Base-by-base conservation (phyloP, 2,329 filamentous ascomycete genomes). In the Chrysoporthe deuterocubensis region DNA sequence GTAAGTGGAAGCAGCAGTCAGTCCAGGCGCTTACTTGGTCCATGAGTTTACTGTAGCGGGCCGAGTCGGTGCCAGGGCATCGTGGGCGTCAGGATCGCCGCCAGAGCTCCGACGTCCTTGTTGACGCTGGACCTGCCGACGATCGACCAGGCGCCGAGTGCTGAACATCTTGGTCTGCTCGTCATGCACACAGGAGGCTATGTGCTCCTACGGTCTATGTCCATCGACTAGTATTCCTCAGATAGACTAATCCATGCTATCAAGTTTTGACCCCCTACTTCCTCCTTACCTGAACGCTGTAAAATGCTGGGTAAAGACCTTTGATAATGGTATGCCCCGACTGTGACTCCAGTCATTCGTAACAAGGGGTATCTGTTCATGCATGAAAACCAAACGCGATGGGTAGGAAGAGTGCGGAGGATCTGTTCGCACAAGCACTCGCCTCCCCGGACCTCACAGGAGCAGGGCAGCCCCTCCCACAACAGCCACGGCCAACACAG, bases 401-500 rank as follows among this genome's bases (percentile, higher is more conserved):
- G 9, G 26, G 26, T 26, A 26, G 26, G 16, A n/a, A 18, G 1
- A 37, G 37, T 2, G 16, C 5, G 7, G 13, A 26, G 21, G 26
- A 54, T 54, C 21, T 54, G 50, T 54, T 54, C 13, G 16, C 16
- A 21, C 26, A 7, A 3, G 43, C 43, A 46, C 26, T 18, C 16
- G 18, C 26, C 32, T 34, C 9, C n/a, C 26, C 21, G 18, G 6
- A 11, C 44, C 2, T 26, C 37, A 64, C 37, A 54, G n/a, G 4
- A 63, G 34, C 14, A 43, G 11, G 8, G 8, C 4, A 14, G 42
- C 48, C 16, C 62, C 62, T 44, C 62, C 62, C 40, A 56, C 11
- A 44, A 56, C 4, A 21, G 62, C 50, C 21, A 57, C 42, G 16
- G 50, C 42, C n/a, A 57, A 26, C 2, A 62, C 21, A 1, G 77